phyloP scores from a whole-genome alignment of 768 basidiomycete species.

The Termitomyces eurrhizus region DNA sequence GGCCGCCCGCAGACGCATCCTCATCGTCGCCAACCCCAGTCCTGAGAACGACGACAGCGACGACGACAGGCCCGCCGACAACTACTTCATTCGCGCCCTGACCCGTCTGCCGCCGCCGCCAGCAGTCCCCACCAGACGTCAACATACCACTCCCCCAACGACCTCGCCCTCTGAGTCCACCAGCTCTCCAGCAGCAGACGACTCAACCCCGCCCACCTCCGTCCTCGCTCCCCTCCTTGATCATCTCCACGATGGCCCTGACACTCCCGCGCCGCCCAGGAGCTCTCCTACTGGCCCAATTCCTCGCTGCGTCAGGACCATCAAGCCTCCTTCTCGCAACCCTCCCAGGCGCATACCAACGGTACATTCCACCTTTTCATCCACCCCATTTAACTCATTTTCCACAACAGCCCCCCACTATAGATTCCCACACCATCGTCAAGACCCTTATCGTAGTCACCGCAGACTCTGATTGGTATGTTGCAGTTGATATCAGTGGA shows the following conservation, averaged over 20 bases:
- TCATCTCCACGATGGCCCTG: slow-evolving; percentile 32
- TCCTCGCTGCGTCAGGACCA: slow-evolving; percentile 30
- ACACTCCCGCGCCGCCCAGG: slow-evolving; percentile 19
- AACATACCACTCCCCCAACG: slow-evolving; percentile 39
- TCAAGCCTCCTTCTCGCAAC: slow-evolving; percentile 18
- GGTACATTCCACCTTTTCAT: slow-evolving; percentile 27
- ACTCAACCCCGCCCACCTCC: slow-evolving; percentile 68
- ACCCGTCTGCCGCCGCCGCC: slow-evolving; percentile 11
- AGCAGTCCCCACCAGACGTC: slow-evolving; percentile 26
- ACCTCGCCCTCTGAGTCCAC: slow-evolving; percentile 65
- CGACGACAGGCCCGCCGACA: not conserved
- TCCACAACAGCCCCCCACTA: slow-evolving; percentile 33
- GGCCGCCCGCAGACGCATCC: slow-evolving; percentile 34
- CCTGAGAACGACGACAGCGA: slow-evolving; percentile 34
- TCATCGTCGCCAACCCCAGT: slow-evolving; percentile 61
- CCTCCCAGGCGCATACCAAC: slow-evolving; percentile 29
- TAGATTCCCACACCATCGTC: slow-evolving; percentile 18
- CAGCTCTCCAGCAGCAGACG: slow-evolving; percentile 56
- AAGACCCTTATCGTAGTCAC: slow-evolving; percentile 65
- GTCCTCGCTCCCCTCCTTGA: slow-evolving; percentile 53
- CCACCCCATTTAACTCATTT: slow-evolving; percentile 15
- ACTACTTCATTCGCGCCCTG: not conserved
- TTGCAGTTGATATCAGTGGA: slow-evolving; percentile 65
- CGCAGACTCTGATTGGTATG: slow-evolving; percentile 71
- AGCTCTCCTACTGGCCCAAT: slow-evolving; percentile 20